phyloP scores from a whole-genome alignment of 2,329 filamentous ascomycete species.

The Pyrenophora tritici-repentis region DNA sequence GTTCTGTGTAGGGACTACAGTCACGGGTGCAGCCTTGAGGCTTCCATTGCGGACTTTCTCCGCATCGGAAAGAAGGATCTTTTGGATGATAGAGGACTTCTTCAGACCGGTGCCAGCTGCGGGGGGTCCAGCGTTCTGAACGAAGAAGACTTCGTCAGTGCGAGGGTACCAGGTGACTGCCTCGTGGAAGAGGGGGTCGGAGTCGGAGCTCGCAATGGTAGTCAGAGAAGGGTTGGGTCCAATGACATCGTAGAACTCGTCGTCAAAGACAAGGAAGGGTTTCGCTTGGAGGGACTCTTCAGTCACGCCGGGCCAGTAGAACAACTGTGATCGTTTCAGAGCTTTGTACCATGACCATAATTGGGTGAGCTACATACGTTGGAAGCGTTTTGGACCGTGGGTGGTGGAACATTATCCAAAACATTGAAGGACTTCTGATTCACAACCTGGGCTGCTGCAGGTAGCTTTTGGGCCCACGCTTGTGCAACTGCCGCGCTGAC shows the following conservation, averaged over 20 bases:
- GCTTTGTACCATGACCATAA: background rate
- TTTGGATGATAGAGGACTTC: constrained; percentile 34
- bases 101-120: constrained; percentile 32
- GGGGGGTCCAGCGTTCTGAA: constrained; percentile 31
- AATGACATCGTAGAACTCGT: constrained; percentile 33
- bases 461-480: constrained; percentile 25
- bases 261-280: constrained; percentile 34
- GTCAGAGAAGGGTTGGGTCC: constrained; percentile 29
- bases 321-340: constrained; percentile 20
- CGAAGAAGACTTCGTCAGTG: constrained; percentile 32
- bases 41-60: constrained; percentile 30
- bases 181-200: constrained; percentile 33
- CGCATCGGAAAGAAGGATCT: constrained; percentile 30
- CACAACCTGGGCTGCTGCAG: constrained; percentile 27
- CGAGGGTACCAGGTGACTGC: constrained; percentile 31
- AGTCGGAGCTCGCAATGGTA: constrained; percentile 26
- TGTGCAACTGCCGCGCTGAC: constrained; percentile 6
- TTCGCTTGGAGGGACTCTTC: constrained; percentile 26
- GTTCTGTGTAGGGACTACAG: constrained; percentile 29
- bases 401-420: constrained; percentile 24
- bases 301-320: constrained; percentile 29
- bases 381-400: constrained; percentile 23
- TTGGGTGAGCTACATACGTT: constrained; percentile 16
- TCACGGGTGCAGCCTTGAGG: constrained; percentile 25
- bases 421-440: constrained; percentile 32